A percentile compares a stretch with the other conserved stretches of the same genome.
Conservation (phyloP, 352 stramenopile species). For the Globisporangium perplexum region DNA sequence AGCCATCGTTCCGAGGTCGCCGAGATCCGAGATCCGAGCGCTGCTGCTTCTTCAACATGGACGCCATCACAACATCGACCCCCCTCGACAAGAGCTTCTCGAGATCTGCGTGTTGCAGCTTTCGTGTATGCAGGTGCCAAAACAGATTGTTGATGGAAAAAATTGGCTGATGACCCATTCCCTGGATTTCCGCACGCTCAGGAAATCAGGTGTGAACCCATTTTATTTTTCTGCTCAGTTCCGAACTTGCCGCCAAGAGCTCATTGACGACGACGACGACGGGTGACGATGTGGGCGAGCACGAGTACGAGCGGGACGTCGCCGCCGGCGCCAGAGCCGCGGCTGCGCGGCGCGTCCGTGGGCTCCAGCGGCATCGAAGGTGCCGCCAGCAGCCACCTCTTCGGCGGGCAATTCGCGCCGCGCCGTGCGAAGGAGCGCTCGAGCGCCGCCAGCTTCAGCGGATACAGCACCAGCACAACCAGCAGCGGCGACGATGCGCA, state of each 20-base stretch:
- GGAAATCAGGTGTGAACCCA: not conserved
- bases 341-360: constrained; percentile 10
- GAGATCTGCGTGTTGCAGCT: too few relatives aligned
- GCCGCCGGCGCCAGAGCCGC: constrained; percentile 7
- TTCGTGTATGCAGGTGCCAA: not conserved
- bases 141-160: too few relatives aligned
- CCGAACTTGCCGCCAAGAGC: not conserved
- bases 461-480: not conserved
- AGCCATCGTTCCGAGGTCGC: too few relatives aligned
- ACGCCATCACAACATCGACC: not conserved
- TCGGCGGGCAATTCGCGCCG: constrained; percentile 8
- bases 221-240: not conserved
- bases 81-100: too few relatives aligned
- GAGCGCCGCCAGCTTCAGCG: constrained; percentile 3
- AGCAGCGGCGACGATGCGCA: not conserved
- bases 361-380: constrained; percentile 13
- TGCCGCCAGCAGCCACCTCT: constrained; percentile 7
- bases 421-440: constrained; percentile 11
- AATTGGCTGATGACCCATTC: not conserved
- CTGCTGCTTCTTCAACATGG: not conserved
- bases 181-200: not conserved
- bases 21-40: not conserved
- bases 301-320: not conserved
- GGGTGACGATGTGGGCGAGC: not conserved
- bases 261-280: not conserved